Base-by-base conservation (phyloP, 495 filamentous ascomycete species). In the Recurvomyces mirabilis region DNA sequence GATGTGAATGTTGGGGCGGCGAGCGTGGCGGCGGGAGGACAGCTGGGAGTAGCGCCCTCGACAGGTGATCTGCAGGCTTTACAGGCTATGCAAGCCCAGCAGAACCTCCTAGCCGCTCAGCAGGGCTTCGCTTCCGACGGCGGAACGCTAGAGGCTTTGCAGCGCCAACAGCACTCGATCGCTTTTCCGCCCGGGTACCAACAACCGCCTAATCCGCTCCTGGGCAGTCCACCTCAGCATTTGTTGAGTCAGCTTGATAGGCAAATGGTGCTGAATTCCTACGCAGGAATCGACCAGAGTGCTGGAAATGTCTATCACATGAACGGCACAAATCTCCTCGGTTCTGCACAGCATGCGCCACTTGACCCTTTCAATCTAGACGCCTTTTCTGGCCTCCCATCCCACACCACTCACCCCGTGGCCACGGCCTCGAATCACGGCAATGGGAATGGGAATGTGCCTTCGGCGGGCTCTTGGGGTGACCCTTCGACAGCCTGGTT, bases 221-320 rank as follows among this genome's bases (percentile, higher is more conserved):
- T 52, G 17, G 29, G 69, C 7, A 56, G 10, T 2, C 62, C 15
- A 45, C 60, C 35, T 63, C 68, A 38, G 58, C 65, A 14, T 23
- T 24, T 40, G 18, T 34, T 53, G 35, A 72, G 73, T 3, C 77
- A 82, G 54, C 71, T 87, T 9, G 83, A 87, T 56, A 73, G 82
- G 0, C 83, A 86, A 52, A 76, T 87, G 37, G 79, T 87, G 11
- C 84, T 84, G 51, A 79, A 79, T 46, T 82, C 81, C 0, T 88
- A 87, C 53, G 68, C 69, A n/a, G 75, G 72, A 18, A 65, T 81
- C 41, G 75, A 83, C 32, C 68, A 18, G 5, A 17, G 46, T 6
- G 18, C 44, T 26, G 22, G 13, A 10, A 36, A 25, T 18, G 6
- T 18, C 14, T 20, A 41, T 26, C 29, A 47, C 1, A 19, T 13